Evolutionary conservation across 371 early-diverging fungal species (phyloP), one percentile per base, ranked within the genome.

Genomic region (Mucor racemosus): DNA sequence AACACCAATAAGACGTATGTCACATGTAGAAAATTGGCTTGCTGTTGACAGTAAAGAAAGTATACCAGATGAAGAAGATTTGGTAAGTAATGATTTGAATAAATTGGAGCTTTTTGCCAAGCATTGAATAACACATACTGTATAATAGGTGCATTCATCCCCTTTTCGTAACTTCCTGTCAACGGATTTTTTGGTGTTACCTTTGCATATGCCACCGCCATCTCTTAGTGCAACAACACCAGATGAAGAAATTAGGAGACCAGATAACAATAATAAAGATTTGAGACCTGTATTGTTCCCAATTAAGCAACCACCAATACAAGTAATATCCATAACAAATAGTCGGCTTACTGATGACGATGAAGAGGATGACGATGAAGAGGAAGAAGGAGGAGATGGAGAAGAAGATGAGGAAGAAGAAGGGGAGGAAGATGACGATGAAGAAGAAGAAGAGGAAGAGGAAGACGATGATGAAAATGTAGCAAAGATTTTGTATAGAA

Each of bases 1-100:
- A 13, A 33, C 67, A 34, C 65, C 72, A 7, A 74, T 81, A 64
- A 66, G 79, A 38, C 71, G 81, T 34, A 78, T 82, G 79, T 82
- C 83, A 21, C 80, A 82, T 71, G 83, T 82, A 21, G 83, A 82
- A 62, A 73, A 82, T 50, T 82, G 83, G 83, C 69, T 82, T 50
- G 74, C 63, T 7, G 76, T 82, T 11, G 83, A 82, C 58, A 82
- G 83, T 68, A 82, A 82, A 72, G 83, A 82, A 64, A 74, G 74
- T 64, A 44, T 82, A 39, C 83, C 83, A 36, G 83, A 82, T 66
- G 83, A 82, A 76, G 80, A 80, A 34, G 83, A 82, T 63, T 53
- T 81, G 75, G 81, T 81, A 78, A 50, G 50, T 19, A 10, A 13
- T 50, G 7, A 1, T 21, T 50, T 26, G 13, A 10, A 50, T 21